Evolutionary conservation across 257 asterid genomes (phyloP).

Genomic region (Fraxinus quadrangulata): DNA sequence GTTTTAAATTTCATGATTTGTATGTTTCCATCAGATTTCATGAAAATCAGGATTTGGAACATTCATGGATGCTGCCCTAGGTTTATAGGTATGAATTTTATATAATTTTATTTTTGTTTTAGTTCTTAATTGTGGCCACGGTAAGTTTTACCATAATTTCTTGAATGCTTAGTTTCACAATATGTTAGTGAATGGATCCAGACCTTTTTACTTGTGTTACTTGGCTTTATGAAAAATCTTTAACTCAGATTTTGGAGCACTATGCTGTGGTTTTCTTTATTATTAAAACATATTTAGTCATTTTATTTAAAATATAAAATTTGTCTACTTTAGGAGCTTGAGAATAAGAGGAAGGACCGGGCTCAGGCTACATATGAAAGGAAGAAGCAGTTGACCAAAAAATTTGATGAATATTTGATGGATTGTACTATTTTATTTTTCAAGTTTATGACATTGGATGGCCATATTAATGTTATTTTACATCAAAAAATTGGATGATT

Average conservation of each 20-base stretch:
- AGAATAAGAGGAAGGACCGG: not conserved
- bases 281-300: no score
- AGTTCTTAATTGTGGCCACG: conserved; percentile 82
- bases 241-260: not conserved
- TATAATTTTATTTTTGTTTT: no score
- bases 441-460: no score
- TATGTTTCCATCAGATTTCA: no score
- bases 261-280: not conserved
- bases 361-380: not conserved
- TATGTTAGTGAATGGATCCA: not conserved
- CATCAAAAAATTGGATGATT: no score
- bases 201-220: not conserved
- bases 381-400: not conserved
- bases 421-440: not conserved
- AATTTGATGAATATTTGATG: no score
- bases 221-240: conserved; percentile 1
- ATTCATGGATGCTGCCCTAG: no score
- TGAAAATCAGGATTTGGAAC: no score
- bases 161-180: not conserved
- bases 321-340: not conserved
- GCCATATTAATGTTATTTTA: no score
- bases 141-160: conserved; percentile 29
- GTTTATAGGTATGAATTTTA: no score
- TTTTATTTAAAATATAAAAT: no score
- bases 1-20: no score